Evolutionary conservation across 2,329 filamentous ascomycete species (phyloP).

Genomic region (Hypoxylon sp.): DNA sequence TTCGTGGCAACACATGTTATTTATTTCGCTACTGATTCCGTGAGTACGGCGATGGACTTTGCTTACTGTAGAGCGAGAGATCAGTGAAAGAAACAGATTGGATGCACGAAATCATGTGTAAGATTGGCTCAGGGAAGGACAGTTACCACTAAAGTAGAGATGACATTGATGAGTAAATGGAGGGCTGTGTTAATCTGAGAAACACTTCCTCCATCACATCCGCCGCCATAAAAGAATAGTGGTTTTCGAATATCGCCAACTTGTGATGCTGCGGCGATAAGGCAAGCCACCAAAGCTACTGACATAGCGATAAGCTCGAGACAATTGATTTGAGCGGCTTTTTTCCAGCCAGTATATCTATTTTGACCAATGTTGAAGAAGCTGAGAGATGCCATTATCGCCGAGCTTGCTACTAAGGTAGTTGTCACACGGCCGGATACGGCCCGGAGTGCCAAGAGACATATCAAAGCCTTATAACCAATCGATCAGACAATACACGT

Average conservation of each 20-base stretch:
- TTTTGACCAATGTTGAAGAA: background rate
- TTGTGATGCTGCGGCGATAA: slow-evolving; percentile 18
- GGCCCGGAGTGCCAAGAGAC: no score
- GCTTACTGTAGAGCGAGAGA: no score
- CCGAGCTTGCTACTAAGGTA: no score
- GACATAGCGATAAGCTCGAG: slow-evolving; percentile 28
- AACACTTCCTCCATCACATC: slow-evolving; percentile 25
- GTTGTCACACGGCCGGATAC: no score
- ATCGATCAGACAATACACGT: no score
- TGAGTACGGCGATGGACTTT: no score
- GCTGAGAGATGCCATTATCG: slow-evolving; percentile 19
- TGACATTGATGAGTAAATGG: slow-evolving; percentile 35
- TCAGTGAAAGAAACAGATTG: background rate
- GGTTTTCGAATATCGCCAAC: slow-evolving; percentile 15
- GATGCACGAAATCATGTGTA: background rate
- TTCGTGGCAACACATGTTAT: no score
- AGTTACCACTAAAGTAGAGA: slow-evolving; percentile 37
- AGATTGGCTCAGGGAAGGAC: background rate
- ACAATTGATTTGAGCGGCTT: slow-evolving; percentile 35
- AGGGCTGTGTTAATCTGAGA: slow-evolving; percentile 23
- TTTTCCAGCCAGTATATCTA: slow-evolving; percentile 30
- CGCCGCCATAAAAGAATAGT: slow-evolving; percentile 30
- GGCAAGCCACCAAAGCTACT: slow-evolving; percentile 8
- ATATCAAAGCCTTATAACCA: no score
- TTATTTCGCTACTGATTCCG: no score